Evolutionary conservation across 495 filamentous ascomycete genomes (phyloP), one percentile per base, ranked within the genome.

Genomic region (Cercophora sp.): DNA sequence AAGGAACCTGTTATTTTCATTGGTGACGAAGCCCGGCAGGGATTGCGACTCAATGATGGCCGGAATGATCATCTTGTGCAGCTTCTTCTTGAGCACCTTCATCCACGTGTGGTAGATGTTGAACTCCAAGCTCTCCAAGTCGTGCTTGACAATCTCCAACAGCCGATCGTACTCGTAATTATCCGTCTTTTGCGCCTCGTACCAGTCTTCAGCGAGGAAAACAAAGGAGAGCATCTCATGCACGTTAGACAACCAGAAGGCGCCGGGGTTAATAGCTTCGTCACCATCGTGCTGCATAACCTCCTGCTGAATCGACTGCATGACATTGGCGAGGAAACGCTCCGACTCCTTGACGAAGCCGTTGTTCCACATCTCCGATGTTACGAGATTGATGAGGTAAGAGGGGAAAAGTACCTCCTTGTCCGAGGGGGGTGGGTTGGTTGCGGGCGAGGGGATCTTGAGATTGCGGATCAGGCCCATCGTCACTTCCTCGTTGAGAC

Each of bases 91-190:
- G 62, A 99, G 78, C 36, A 96, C 91, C 77, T 99, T 99, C 93
- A 99, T 99, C 93, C 93, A 99, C 9, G 93, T 99, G 71, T 99
- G 94, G 70, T 99, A 99, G 65, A 99, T 97, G 75, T 99, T 99
- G 80, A 99, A 99, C 71, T 99, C 93, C 37, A 99, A 75, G 69
- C 89, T 96, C 74, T 99, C 93, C 44, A 99, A 77, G 60, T 99
- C 93, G 61, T 97, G 93, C 79, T 99, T 99, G 56, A 97, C 93
- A 64, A 99, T 97, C 66, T 99, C 93, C 62, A 99, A 72, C 26
- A 99, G 78, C 55, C 94, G 87, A 72, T 99, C 94, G 59, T 99
- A 99, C 73, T 97, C 93, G 69, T 92, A 96, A 62, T 99, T 96
- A 65, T 97, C 94, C 41, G 91, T 94, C 79, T 99, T 99, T 67